Evolutionary conservation across 306 rosid species (phyloP).

Genomic region (Geum urbanum): DNA sequence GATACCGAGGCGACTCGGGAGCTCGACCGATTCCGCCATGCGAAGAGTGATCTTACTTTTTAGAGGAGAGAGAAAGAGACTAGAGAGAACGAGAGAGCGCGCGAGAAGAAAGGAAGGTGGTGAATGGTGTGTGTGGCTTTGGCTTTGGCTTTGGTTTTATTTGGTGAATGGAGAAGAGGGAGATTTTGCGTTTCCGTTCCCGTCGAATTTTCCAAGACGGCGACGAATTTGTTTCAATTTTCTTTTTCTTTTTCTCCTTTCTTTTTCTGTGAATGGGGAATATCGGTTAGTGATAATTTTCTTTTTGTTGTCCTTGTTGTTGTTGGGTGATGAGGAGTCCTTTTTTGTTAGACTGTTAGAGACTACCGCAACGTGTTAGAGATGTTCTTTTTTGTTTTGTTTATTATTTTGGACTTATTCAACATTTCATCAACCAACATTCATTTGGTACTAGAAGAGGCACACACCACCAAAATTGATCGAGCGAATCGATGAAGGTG

Average conservation of each 20-base stretch:
- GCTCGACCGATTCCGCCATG: conserved; percentile 89
- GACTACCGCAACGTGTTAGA: neutral
- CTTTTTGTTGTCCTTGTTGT: neutral
- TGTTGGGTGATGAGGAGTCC: neutral
- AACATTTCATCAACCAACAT: too few species aligned
- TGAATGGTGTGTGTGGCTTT: neutral
- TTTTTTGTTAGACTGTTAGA: too few species aligned
- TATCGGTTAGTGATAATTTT: neutral
- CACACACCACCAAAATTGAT: too few species aligned
- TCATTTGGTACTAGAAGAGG: too few species aligned
- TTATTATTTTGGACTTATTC: too few species aligned
- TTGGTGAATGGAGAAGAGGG: neutral
- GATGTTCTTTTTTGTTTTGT: too few species aligned
- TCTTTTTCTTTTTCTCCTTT: neutral
- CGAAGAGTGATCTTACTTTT: conserved; percentile 14
- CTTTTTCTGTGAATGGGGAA: neutral
- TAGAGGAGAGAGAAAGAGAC: conserved; percentile 7
- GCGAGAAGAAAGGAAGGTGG: neutral
- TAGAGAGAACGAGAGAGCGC: neutral
- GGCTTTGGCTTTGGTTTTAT: conserved; percentile 1
- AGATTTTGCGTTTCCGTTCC: neutral
- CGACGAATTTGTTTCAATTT: conserved; percentile 6
- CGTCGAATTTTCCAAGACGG: conserved; percentile 6
- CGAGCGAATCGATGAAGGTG: too few species aligned
- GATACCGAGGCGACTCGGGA: conserved; percentile 89